Evolutionary conservation across 2,329 filamentous ascomycete genomes (phyloP), one percentile per base, ranked within the genome.

Genomic region (Hymenoscyphus occultus): DNA sequence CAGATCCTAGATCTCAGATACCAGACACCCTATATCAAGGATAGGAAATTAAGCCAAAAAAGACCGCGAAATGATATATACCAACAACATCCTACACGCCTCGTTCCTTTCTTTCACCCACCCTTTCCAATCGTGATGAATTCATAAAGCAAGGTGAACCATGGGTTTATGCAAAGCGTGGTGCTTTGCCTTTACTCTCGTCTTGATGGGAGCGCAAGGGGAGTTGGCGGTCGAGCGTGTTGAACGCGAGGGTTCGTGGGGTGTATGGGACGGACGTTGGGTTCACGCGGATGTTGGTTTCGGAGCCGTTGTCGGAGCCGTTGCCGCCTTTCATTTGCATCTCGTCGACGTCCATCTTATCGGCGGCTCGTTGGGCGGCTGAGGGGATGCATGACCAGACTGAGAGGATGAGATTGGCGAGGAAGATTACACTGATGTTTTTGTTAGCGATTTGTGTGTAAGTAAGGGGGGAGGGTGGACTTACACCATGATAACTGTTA

Each of bases 401-500:
- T 58, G 84, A 82, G 60, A 91, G 79, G 65, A 81, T 77, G 54
- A 90, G 72, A 73, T 88, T 87, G 62, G 81, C 69, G 62, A 86
- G 64, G 74, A 88, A 90, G 1, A 91, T 75, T n/a, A 77, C 73
- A n/a, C 87, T 90, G 67, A 10, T 35, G 57, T 51, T 39, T 63
- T 51, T 61, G 40, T 63, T 63, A 65, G 61, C 2, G 19, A 28
- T 45, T 10, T 19, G n/a, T 40, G 13, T 19, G n/a, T 40, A 39
- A 31, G 35, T 35, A 14, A 13, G 1, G n/a, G 48, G 60, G n/a
- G 56, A 63, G 58, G 64, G 28, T 31, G 7, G 35, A 59, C 87
- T 79, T 81, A 91, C 88, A 91, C 79, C 84, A 92, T 87, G 69
- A 88, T 80, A 14, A 88, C 77, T 0, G 86, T 87, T 22, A 86